Base-by-base conservation (phyloP, 495 filamentous ascomycete genomes). In the Tuber melanosporum region DNA sequence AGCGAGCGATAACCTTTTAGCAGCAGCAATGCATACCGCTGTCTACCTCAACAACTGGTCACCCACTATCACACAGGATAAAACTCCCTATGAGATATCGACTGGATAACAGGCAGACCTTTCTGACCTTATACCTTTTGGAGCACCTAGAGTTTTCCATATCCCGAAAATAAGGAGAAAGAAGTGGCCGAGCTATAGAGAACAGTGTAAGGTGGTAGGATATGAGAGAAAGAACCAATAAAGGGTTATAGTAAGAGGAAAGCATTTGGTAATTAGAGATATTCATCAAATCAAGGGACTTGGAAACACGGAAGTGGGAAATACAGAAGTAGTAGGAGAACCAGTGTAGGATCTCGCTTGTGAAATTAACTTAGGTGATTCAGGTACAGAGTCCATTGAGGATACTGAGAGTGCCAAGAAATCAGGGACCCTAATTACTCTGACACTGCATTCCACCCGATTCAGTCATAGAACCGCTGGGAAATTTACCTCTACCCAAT, bases 51-150 rank as follows among this genome's bases (percentile, higher is more conserved):
- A 52, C 0, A 52, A 52, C 3, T 0, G 49, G 1, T 7, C 3
- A 2, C 49, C 20, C 1, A 52, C 49, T 0, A 1, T 1, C 0
- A n/a, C 7, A 0, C n/a, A n/a, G 10, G 1, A 8, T n/a, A 0
- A 3, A 0, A 52, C 49, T 0, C 3, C 49, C 22, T 52, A 52
- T 10, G 20, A 10, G 8, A 6, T 10, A 9, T 52, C 6, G 49
- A n/a, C 6, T n/a, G 5, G 49, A 1, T 20, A 52, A 9, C 22
- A 3, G 0, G 7, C 22, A 9, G 10, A 22, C 22, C 6, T 52
- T 0, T 52, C 49, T 10, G 2, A n/a, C 1, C 22, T 52, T 0
- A 52, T 52, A 0, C 6, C 6, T 10, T 52, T 52, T 52, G 20
- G 22, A 1, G 10, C 6, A 0, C 0, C 20, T 1, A 20, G 20